A percentile compares a stretch with the other conserved stretches of the same genome.
Conservation (phyloP, 1,139 yeast species). For the Kodamaea alishanica region DNA sequence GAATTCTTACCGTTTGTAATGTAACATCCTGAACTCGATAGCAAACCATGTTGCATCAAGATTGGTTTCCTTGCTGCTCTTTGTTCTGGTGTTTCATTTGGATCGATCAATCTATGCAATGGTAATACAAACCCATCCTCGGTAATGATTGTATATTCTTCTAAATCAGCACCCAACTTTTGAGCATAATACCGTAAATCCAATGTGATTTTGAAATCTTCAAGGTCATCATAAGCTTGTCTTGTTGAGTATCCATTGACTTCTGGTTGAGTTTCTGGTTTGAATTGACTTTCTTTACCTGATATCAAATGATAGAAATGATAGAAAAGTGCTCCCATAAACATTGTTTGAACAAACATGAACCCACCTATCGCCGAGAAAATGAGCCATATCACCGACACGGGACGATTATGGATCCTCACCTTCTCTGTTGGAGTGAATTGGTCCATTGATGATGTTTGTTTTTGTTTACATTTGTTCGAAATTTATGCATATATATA, state of each 20-base stretch:
- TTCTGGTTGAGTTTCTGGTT: conserved; percentile 11
- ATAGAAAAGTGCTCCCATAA: conserved; percentile 26
- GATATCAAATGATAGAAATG: conserved; percentile 24
- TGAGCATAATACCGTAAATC: conserved; percentile 65
- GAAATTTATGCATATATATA: background rate
- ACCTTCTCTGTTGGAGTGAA: conserved; percentile 20
- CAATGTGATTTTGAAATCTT: conserved; percentile 25
- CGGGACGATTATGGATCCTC: conserved; percentile 16
- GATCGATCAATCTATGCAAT: conserved; percentile 62
- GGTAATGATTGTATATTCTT: conserved; percentile 60
- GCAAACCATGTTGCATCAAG: conserved; percentile 75
- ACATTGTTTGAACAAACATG: conserved; percentile 25
- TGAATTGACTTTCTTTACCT: conserved; percentile 21
- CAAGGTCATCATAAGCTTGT: conserved; percentile 30
- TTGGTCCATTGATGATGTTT: conserved; percentile 11
- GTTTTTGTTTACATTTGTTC: background rate
- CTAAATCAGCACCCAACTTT: conserved; percentile 56
- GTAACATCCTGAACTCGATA: conserved; percentile 84
- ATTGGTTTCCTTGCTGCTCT: conserved; percentile 51
- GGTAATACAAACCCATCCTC: conserved; percentile 74
- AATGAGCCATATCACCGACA: conserved; percentile 20
- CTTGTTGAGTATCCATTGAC: conserved; percentile 24
- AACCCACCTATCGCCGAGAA: conserved; percentile 28
- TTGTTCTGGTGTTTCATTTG: conserved; percentile 32
- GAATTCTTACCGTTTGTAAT: conserved; percentile 76